Evolutionary conservation across 306 rosid genomes (phyloP).

Genomic region (Glycine latifolia): DNA sequence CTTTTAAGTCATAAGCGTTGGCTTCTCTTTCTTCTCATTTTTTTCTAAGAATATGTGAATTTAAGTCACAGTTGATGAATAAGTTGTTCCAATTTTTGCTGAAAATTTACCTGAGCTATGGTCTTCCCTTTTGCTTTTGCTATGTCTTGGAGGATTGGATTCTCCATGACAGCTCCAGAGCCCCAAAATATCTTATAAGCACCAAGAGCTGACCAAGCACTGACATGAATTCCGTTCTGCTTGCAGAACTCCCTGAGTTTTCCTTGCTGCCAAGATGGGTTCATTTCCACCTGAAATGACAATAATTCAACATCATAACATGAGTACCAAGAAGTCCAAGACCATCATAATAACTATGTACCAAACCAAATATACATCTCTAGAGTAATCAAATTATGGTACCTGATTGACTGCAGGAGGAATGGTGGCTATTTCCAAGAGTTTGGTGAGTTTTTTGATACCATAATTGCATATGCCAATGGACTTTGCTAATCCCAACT

Average conservation of each 20-base stretch:
- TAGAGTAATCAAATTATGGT: conserved; percentile 4
- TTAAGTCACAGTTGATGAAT: background rate
- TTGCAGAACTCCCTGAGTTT: conserved; percentile 55
- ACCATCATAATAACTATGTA: background rate
- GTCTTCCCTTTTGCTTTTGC: conserved; percentile 53
- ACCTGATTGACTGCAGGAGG: conserved; percentile 64
- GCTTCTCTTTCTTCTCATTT: background rate
- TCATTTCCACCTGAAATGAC: conserved; percentile 58
- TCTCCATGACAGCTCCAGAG: conserved; percentile 62
- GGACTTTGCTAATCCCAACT: conserved; percentile 58
- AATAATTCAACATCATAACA: conserved; percentile 21
- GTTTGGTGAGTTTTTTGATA: conserved; percentile 52
- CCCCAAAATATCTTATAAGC: conserved; percentile 60
- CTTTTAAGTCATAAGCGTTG: conserved; percentile 9
- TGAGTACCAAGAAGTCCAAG: background rate
- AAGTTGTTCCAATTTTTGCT: background rate
- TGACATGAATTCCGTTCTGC: conserved; percentile 57
- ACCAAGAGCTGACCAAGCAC: conserved; percentile 68
- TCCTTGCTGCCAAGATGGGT: conserved; percentile 62
- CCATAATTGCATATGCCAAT: conserved; percentile 62
- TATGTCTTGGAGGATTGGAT: conserved; percentile 56
- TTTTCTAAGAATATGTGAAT: conserved; percentile 13
- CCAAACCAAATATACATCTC: conserved; percentile 12
- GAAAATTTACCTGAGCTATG: conserved; percentile 55
- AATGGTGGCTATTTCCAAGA: conserved; percentile 51